Percentiles rank a stretch among this genome's conserved stretches.
Evolutionary conservation across 2,329 filamentous ascomycete species (phyloP).

Genomic region (Xylariales sp.): DNA sequence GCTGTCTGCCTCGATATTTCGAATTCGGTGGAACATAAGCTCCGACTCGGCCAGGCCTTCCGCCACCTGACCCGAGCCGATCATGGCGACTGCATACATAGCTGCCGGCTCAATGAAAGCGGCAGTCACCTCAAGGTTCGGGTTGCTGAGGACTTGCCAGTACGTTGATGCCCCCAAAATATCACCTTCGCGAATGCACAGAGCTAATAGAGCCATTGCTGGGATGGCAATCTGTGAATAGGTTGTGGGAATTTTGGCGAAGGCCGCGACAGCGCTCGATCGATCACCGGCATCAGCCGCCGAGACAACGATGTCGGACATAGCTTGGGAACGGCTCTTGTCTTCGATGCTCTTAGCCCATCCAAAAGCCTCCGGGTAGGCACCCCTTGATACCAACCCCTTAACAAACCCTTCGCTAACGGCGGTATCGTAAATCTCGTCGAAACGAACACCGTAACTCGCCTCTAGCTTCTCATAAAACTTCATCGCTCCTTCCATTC

Average conservation of each 20-base stretch:
- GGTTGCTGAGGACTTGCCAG: slow-evolving; percentile 78
- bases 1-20: slow-evolving; percentile 67
- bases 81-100: slow-evolving; percentile 90
- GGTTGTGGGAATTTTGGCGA: slow-evolving; percentile 66
- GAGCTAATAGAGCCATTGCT: slow-evolving; percentile 84
- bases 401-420: slow-evolving; percentile 82
- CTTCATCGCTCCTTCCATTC: slow-evolving; percentile 82
- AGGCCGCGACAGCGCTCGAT: slow-evolving; percentile 74
- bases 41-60: slow-evolving; percentile 84
- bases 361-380: slow-evolving; percentile 77
- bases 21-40: slow-evolving; percentile 87
- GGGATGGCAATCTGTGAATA: slow-evolving; percentile 65
- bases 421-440: slow-evolving; percentile 76
- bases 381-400: slow-evolving; percentile 76
- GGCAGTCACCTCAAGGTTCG: slow-evolving; percentile 68
- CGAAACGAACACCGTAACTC: slow-evolving; percentile 67
- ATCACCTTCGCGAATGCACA: slow-evolving; percentile 86
- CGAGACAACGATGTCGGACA: slow-evolving; percentile 78
- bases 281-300: slow-evolving; percentile 84
- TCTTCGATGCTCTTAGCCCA: slow-evolving; percentile 75
- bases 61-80: slow-evolving; percentile 85
- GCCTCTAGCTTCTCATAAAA: slow-evolving; percentile 85
- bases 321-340: slow-evolving; percentile 68
- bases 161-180: slow-evolving; percentile 80
- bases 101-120: slow-evolving; percentile 86